Evolutionary conservation across 441 rosid species (phyloP), one percentile per base, ranked within the genome.

Genomic region (Breynia disticha): DNA sequence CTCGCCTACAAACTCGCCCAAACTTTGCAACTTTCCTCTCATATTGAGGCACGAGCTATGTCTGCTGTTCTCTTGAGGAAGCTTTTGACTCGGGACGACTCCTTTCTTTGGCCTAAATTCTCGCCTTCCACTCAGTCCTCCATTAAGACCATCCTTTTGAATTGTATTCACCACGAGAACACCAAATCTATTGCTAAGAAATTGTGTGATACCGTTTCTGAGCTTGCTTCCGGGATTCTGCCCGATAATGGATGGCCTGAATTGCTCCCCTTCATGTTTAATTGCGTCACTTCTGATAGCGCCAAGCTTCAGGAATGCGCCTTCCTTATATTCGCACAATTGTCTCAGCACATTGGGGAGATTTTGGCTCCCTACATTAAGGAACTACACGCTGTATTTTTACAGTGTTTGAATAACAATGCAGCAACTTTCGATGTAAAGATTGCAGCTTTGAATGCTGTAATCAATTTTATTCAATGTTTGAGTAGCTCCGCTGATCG

Each of bases 231-330:
- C 1, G 81, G 89, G 55, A 82, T 93, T 57, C 52, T 93, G 19
- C 82, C 86, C 2, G 96, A 89, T 1, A 82, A 85, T 20, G 93
- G 89, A 0, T 94, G 99, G 99, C 97, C 97, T 0, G 99, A 94
- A 79, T 67, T 94, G 18, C 56, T 94, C 20, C 99, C 97, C 2
- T 94, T 89, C 48, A 86, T 94, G 81, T 94, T 94, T 55, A 90
- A 83, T 69, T 94, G 97, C 53, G 97, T 94, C 0, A 75, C 93
- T 0, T 84, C 94, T 1, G 95, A 87, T 67, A 73, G 88, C 1
- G 70, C 76, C 6, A 89, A 86, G 60, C 63, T 89, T 49, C 97
- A 89, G 77, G 99, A 94, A 59, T 87, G 96, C 0, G 83, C 97
- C 10, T 89, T 89, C 70, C 68, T 94, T 51, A 82, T 94, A 11